phyloP scores from a whole-genome alignment of 805 yeast species.

The Yamadazyma insecticola region DNA sequence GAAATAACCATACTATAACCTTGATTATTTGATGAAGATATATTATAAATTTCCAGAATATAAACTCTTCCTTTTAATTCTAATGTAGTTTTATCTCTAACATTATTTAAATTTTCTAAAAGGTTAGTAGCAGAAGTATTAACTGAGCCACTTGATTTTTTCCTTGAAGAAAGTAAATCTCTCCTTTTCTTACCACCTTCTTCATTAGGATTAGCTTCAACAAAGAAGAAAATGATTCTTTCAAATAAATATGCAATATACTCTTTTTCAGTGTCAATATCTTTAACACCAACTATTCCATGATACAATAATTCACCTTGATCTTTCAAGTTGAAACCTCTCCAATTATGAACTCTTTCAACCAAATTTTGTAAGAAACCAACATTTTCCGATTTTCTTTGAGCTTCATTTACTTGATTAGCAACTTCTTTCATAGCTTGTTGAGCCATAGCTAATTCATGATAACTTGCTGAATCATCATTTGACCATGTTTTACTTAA shows the following conservation, averaged over 20 bases:
- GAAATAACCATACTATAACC: slow-evolving; percentile 62
- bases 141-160: slow-evolving; percentile 44
- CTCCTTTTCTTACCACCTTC: slow-evolving; percentile 33
- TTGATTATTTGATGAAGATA: slow-evolving; percentile 29
- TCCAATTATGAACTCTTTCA: slow-evolving; percentile 84
- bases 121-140: slow-evolving; percentile 32
- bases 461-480: slow-evolving; percentile 29
- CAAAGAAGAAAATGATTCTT: slow-evolving; percentile 46
- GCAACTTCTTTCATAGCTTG: slow-evolving; percentile 81
- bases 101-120: slow-evolving; percentile 29
- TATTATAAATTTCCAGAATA: slow-evolving; percentile 55
- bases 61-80: slow-evolving; percentile 81
- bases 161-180: slow-evolving; percentile 43
- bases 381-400: slow-evolving; percentile 83
- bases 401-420: slow-evolving; percentile 85
- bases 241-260: slow-evolving; percentile 89
- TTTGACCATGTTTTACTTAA: slow-evolving; percentile 54
- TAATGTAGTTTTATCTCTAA: slow-evolving; percentile 24
- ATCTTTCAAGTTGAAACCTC: slow-evolving; percentile 72
- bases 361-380: slow-evolving; percentile 63
- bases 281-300: slow-evolving; percentile 66
- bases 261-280: slow-evolving; percentile 72
- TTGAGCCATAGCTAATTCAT: slow-evolving; percentile 67
- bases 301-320: slow-evolving; percentile 83
- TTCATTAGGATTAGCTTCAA: slow-evolving; percentile 21